Conservation (phyloP, 257 asterid species). For the Rubia yunnanensis region DNA sequence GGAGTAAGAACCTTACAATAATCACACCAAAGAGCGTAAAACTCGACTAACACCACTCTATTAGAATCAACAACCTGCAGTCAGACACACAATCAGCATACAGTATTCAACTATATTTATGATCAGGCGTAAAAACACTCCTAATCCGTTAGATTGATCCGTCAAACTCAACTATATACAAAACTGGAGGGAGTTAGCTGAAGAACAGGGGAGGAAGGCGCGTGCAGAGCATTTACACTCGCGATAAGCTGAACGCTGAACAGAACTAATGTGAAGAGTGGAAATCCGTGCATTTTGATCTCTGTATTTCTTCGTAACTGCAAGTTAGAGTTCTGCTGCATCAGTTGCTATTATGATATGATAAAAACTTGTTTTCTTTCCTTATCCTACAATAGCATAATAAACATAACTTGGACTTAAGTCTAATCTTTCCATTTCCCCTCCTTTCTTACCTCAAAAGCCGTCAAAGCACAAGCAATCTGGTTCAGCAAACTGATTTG, state of each 20-base stretch:
- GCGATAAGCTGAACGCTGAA: slow-evolving; percentile 23
- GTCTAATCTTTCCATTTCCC: too few species aligned
- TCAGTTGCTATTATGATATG: too few species aligned
- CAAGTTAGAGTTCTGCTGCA: too few species aligned
- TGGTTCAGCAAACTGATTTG: too few species aligned
- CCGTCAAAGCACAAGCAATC: too few species aligned
- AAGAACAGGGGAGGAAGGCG: slow-evolving; percentile 80
- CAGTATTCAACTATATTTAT: not conserved
- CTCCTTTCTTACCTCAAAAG: too few species aligned
- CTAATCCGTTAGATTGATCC: not conserved
- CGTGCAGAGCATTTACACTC: slow-evolving; percentile 56
- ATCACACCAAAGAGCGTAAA: slow-evolving; percentile 97
- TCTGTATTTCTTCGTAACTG: slow-evolving; percentile 8
- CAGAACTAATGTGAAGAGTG: slow-evolving; percentile 24
- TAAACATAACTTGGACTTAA: too few species aligned
- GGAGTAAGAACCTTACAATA: slow-evolving; percentile 90
- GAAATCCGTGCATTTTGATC: slow-evolving; percentile 34
- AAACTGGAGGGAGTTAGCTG: slow-evolving; percentile 64
- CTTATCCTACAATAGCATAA: too few species aligned
- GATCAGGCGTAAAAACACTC: not conserved
- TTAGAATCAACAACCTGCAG: slow-evolving; percentile 81
- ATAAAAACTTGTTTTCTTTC: too few species aligned
- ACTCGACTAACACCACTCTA: slow-evolving; percentile 82
- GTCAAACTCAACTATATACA: not conserved
- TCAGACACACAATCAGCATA: not conserved